Evolutionary conservation across 106 monocot genomes (phyloP).

Genomic region (Dioscorea zingiberensis): DNA sequence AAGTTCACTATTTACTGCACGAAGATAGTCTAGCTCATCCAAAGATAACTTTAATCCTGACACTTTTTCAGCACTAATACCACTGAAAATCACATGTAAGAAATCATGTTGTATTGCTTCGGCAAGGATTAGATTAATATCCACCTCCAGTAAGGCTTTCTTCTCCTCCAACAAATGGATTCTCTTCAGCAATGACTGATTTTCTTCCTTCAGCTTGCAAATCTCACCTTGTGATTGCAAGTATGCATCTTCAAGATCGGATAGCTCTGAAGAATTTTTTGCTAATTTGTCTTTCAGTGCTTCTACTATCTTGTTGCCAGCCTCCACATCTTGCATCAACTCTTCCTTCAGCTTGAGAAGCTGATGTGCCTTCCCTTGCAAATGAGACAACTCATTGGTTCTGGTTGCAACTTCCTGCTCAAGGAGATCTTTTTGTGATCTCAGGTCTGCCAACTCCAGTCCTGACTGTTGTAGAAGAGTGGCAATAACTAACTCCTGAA

Average conservation of each 20-base stretch:
- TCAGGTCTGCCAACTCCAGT: constrained; percentile 22
- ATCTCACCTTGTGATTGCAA: background rate
- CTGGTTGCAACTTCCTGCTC: constrained; percentile 13
- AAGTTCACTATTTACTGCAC: background rate
- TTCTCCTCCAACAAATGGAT: too few species aligned
- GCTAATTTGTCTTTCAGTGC: constrained; percentile 23
- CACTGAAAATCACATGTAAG: too few species aligned
- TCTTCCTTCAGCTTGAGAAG: constrained; percentile 21
- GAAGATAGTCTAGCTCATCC: background rate
- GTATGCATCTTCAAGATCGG: constrained; percentile 16
- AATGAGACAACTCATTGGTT: constrained; percentile 17
- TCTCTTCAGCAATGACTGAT: background rate
- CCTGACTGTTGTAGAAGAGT: constrained; percentile 42
- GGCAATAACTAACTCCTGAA: constrained; percentile 37
- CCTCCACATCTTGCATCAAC: constrained; percentile 15
- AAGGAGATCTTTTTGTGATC: constrained; percentile 15
- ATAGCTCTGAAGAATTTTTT: constrained; percentile 13
- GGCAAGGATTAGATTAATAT: too few species aligned
- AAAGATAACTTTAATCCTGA: too few species aligned
- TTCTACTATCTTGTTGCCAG: constrained; percentile 9
- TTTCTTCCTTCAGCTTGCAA: constrained; percentile 5
- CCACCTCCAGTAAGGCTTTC: too few species aligned
- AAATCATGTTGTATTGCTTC: too few species aligned
- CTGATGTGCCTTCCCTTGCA: constrained; percentile 23
- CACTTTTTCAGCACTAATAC: too few species aligned